Evolutionary conservation across 768 basidiomycete species (phyloP), one percentile per base, ranked within the genome.

Genomic region (Tricholoma terreum): DNA sequence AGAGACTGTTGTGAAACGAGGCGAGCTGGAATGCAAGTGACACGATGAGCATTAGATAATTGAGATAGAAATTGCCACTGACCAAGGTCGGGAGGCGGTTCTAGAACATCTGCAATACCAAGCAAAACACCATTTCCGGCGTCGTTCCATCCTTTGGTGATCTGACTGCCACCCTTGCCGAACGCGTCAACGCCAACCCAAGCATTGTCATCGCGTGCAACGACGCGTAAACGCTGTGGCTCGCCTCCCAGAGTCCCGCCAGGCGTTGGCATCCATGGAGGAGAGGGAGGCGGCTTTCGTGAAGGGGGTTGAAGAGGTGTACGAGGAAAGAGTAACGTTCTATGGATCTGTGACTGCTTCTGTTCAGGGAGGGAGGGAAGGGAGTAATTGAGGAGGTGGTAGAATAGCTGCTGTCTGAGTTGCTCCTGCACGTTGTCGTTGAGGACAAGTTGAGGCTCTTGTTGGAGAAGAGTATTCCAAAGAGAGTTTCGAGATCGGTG

Each of bases 361-460:
- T 80, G 71, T 2, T 73, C 64, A 4, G 77, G 72, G 27, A 84
- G 77, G 14, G 70, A 63, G 17, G 79, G 64, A 30, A 97, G 68
- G 6, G 89, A 84, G 69, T 85, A 85, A 71, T 98, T 97, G 62
- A 98, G 78, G 45, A 98, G 73, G 71, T 98, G 97, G 69, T 98
- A 98, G 66, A 98, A 87, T 52, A 99, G 80, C 65, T 95, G 89
- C 65, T 97, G 94, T 53, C 96, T 82, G 45, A 98, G 82, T 57
- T 83, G 76, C 65, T 90, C 86, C 56, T 92, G 83, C 30, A 94
- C 76, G 69, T 98, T 98, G 73, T 95, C 94, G 21, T 78, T 78
- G 35, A 83, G 65, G 46, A 69, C 63, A 33, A 63, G 56, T 19
- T 63, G 54, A 9, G 11, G 4, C 51, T 79, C 73, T 55, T 77